Evolutionary conservation across 2,329 filamentous ascomycete genomes (phyloP).

Genomic region (Aspergillus brasiliensis): DNA sequence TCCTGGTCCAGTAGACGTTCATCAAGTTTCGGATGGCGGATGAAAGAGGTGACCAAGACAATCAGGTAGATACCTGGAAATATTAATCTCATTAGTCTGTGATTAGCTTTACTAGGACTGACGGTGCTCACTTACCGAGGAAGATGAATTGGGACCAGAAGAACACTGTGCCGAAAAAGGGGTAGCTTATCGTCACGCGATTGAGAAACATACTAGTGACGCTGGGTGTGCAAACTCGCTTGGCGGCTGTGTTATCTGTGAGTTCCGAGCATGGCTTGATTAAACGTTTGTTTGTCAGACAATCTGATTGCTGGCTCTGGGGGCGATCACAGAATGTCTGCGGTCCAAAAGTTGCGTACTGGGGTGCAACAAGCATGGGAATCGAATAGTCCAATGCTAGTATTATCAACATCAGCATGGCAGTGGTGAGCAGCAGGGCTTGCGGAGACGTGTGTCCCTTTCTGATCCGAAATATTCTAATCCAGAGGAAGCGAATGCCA

Average conservation of each 20-base stretch:
- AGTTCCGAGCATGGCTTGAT: slow-evolving; percentile 82
- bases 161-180: slow-evolving; percentile 86
- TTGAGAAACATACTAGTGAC: slow-evolving; percentile 93
- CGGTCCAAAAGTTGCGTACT: slow-evolving; percentile 91
- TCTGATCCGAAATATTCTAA: slow-evolving; percentile 87
- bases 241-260: slow-evolving; percentile 68
- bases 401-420: slow-evolving; percentile 85
- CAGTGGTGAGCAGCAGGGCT: slow-evolving; percentile 85
- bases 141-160: slow-evolving; percentile 98
- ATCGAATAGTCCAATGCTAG: slow-evolving; percentile 91
- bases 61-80: slow-evolving; percentile 68
- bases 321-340: slow-evolving; percentile 88
- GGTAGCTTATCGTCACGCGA: slow-evolving; percentile 88
- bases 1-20: slow-evolving; percentile 81
- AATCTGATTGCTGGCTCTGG: slow-evolving; percentile 70
- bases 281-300: slow-evolving; percentile 64
- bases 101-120: not conserved
- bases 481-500: slow-evolving; percentile 95
- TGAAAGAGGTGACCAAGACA: slow-evolving; percentile 75
- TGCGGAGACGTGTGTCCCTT: slow-evolving; percentile 88
- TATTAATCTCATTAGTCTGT: not conserved
- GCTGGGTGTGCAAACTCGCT: slow-evolving; percentile 83
- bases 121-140: slow-evolving; percentile 54
- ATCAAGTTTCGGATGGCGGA: slow-evolving; percentile 77
- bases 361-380: slow-evolving; percentile 90